Base-by-base conservation (phyloP, 2,329 filamentous ascomycete species). In the Colletotrichum sublineola region DNA sequence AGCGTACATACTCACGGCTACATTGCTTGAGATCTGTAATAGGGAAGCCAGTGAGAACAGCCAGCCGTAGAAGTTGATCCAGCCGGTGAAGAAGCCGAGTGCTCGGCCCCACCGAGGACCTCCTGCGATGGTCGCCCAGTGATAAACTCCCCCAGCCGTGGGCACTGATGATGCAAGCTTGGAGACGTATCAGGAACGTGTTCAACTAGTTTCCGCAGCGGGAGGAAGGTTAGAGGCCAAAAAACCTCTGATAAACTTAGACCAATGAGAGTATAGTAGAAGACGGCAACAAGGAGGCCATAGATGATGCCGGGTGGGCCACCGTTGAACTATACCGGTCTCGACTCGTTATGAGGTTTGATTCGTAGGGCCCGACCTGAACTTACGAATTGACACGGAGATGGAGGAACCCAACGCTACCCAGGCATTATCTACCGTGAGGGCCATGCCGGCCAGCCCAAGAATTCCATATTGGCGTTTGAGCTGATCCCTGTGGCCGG, bases 361-460 rank as follows among this genome's bases (percentile, higher is more conserved):
- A n/a, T 12, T 18, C 36, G 12, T 42, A 38, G 63, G 52, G 33
- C 24, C 14, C 5, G 8, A 12, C n/a, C 18, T 40, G 7, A 42
- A 74, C 83, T 77, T 79, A 85, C 82, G 79, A 50, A 88, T 85
- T 6, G 84, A 85, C 58, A 90, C 82, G 5, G 86, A 86, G 50
- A 92, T 85, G 65, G 89, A 90, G 15, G 90, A 90, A 66, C 89
- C 90, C 71, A 91, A 81, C 7, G 89, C 88, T 66, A 90, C 86
- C 90, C 90, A 92, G 24, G 90, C 89, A 76, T 91, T 91, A 78
- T 91, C 90, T 33, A 90, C 88, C 1, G 89, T 91, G 63, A 92
- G 80, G 0, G 88, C 89, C 57, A 89, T 84, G 33, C 88, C 89
- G 63, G 89, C 88, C 53, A 91, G 86, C 63, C 86, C 87, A 58